These are phyloP conservation scores for Cercis canadensis DNA, from an alignment of 306 rosid species.

Conservation along the genomic window DNA sequence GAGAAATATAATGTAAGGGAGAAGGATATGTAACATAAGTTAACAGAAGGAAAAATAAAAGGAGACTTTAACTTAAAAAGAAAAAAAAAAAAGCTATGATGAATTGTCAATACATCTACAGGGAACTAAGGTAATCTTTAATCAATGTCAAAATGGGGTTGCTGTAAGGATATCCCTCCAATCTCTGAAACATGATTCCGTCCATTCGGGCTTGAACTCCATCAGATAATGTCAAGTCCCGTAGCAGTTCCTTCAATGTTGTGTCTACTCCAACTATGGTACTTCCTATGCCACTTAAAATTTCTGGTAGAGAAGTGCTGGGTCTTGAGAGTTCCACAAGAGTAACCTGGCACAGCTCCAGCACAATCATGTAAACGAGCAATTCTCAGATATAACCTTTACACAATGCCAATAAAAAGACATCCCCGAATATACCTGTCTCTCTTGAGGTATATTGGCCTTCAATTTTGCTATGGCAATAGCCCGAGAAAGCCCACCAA, in stretches of 20 bases:
- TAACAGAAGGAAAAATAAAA: too few species aligned
- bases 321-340: slow-evolving; percentile 87
- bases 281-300: slow-evolving; percentile 71
- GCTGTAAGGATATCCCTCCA: slow-evolving; percentile 69
- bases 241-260: slow-evolving; percentile 62
- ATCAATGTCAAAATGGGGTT: slow-evolving; percentile 68
- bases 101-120: slow-evolving; percentile 34
- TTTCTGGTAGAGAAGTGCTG: slow-evolving; percentile 71
- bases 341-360: slow-evolving; percentile 61
- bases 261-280: slow-evolving; percentile 68
- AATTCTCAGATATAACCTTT: slow-evolving; percentile 20
- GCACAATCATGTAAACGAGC: slow-evolving; percentile 9
- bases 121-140: slow-evolving; percentile 73
- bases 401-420: not conserved
- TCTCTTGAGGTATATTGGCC: slow-evolving; percentile 92
- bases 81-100: slow-evolving; percentile 3
- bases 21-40: too few species aligned
- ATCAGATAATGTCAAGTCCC: slow-evolving; percentile 60
- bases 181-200: slow-evolving; percentile 79
- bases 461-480: slow-evolving; percentile 87
- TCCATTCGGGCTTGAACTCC: slow-evolving; percentile 96
- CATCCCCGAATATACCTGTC: slow-evolving; percentile 51
- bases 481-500: slow-evolving; percentile 92
- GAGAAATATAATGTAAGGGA: too few species aligned
- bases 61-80: not conserved